phyloP scores from a whole-genome alignment of 768 basidiomycete genomes.

The Butyriboletus loyo region DNA sequence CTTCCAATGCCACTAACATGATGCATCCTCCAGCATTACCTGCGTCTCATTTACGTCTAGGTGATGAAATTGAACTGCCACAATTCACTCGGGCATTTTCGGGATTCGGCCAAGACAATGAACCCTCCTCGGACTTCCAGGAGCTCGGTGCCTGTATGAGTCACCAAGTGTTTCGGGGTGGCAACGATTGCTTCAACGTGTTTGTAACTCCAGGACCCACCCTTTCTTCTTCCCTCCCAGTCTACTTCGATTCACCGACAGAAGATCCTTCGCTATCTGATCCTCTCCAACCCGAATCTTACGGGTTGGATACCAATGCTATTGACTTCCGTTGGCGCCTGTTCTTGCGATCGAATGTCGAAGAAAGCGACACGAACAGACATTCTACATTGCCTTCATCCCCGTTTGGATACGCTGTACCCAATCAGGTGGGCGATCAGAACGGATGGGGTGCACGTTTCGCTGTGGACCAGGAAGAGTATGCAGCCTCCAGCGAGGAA shows the following conservation, averaged over 20 bases:
- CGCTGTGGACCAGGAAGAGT: conserved; percentile 4
- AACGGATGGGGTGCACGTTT: conserved; percentile 11
- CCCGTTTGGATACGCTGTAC: not conserved
- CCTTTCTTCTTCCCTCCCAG: conserved; percentile 27
- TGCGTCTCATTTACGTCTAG: conserved; percentile 17
- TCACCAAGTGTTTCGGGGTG: conserved; percentile 1
- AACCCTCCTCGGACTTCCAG: conserved; percentile 16
- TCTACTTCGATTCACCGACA: conserved; percentile 52
- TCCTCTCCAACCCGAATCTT: conserved; percentile 35
- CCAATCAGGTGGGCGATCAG: conserved; percentile 17
- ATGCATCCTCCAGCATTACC: conserved; percentile 9
- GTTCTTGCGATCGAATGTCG: conserved; percentile 36
- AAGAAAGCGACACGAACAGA: conserved; percentile 1
- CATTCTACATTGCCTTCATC: not conserved
- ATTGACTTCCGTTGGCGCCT: conserved; percentile 59
- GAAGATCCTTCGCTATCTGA: conserved; percentile 45
- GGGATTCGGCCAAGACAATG: conserved; percentile 2
- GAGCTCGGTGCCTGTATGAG: not conserved
- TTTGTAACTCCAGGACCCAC: conserved; percentile 53
- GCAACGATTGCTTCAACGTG: conserved; percentile 11
- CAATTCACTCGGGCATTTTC: conserved; percentile 5
- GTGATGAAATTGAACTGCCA: conserved; percentile 4
- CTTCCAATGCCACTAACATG: conserved; percentile 6
- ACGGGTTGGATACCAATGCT: conserved; percentile 37
- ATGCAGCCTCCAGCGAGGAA: conserved; percentile 13